phyloP scores from a whole-genome alignment of 176 grass and related monocot species.

The Eragrostis nindensis region DNA sequence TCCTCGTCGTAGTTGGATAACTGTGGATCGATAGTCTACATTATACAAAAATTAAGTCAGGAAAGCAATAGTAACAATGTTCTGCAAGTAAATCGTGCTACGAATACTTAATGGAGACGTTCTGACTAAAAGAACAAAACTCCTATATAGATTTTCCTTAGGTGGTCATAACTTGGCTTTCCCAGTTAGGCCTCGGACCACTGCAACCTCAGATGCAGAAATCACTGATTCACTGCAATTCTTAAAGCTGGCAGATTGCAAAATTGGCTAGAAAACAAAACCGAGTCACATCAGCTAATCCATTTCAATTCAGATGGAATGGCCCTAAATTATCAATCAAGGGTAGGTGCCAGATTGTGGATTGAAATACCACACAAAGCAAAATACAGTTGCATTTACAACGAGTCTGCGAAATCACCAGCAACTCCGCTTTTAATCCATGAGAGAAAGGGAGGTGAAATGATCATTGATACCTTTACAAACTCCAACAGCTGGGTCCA shows the following conservation, averaged over 20 bases:
- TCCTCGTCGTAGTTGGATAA: constrained; percentile 90
- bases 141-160: background rate
- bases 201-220: background rate
- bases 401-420: background rate
- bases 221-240: constrained; percentile 7
- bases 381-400: constrained; percentile 11
- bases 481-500: constrained; percentile 99
- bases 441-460: background rate
- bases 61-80: constrained; percentile 9
- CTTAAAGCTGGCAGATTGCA: constrained; percentile 10
- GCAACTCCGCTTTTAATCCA: background rate
- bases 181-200: background rate
- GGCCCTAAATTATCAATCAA: background rate
- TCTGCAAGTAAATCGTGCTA: constrained; percentile 5
- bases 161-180: background rate
- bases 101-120: background rate
- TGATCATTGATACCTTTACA: constrained; percentile 68
- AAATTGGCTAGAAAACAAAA: background rate
- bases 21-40: constrained; percentile 81
- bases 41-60: background rate
- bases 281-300: background rate
- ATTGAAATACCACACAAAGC: background rate
- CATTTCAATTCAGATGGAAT: background rate
- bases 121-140: background rate
- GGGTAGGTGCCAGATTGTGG: background rate